Percentiles rank a stretch among this genome's conserved stretches.
Conservation (phyloP, 345 rosid genomes). For the Carallia brachiata region DNA sequence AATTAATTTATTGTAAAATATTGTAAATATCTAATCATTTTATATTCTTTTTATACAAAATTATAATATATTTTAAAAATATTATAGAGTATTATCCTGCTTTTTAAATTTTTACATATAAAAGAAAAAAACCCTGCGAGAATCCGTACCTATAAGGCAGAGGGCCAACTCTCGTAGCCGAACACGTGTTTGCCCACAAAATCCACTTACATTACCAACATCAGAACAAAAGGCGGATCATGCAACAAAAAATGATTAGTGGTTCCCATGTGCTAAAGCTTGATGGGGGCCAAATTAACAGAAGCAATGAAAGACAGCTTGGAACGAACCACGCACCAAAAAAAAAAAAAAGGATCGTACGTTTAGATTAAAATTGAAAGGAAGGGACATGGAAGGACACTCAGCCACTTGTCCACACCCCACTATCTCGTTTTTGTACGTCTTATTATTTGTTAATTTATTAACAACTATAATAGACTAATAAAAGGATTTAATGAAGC, state of each 20-base stretch:
- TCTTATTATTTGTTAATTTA: slow-evolving; percentile 16
- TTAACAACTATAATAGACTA: slow-evolving; percentile 17
- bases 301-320: slow-evolving; percentile 30
- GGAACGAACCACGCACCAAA: slow-evolving; percentile 19
- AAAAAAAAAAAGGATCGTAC: slow-evolving; percentile 5
- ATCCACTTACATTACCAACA: not conserved
- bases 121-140: not conserved
- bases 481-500: slow-evolving; percentile 31
- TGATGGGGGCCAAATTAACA: slow-evolving; percentile 5
- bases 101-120: no score
- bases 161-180: not conserved
- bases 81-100: no score
- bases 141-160: slow-evolving; percentile 19
- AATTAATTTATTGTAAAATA: no score
- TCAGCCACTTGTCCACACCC: slow-evolving; percentile 25
- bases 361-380: not conserved
- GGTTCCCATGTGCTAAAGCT: slow-evolving; percentile 62
- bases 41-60: not conserved
- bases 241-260: not conserved
- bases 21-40: no score
- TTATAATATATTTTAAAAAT: no score
- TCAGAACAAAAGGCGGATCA: not conserved
- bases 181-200: slow-evolving; percentile 22
- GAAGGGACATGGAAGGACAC: slow-evolving; percentile 30
- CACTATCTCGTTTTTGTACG: slow-evolving; percentile 22